Evolutionary conservation across 306 rosid genomes (phyloP).

Genomic region (Medicago arabica): DNA sequence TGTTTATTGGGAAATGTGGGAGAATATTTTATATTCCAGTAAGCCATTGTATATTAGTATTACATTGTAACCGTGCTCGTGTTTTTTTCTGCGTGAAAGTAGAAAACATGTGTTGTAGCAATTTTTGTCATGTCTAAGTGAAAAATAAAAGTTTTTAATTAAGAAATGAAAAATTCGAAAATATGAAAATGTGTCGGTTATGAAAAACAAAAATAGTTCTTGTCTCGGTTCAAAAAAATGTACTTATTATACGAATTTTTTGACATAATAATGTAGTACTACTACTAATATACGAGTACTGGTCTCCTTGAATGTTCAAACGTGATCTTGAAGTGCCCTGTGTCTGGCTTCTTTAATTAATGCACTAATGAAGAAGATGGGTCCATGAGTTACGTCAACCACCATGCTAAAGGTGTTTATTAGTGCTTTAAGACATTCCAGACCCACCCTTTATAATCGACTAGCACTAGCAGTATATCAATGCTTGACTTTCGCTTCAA

Average conservation of each 20-base stretch:
- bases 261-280: too few relatives aligned
- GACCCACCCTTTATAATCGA: not conserved
- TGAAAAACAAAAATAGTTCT: not conserved
- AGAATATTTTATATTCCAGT: not conserved
- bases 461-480: not conserved
- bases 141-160: not conserved
- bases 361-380: conserved; percentile 18
- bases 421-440: conserved; percentile 7
- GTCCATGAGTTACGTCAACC: conserved; percentile 37
- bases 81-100: conserved; percentile 9
- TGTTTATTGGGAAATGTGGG: not conserved
- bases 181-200: not conserved
- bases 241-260: too few relatives aligned
- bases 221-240: too few relatives aligned
- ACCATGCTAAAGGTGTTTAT: not conserved
- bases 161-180: not conserved
- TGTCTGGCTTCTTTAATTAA: not conserved
- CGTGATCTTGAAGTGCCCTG: not conserved
- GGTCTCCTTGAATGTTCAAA: not conserved
- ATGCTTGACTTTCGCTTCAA: conserved; percentile 1
- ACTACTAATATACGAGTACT: not conserved
- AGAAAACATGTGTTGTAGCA: conserved; percentile 14
- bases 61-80: not conserved
- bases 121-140: conserved; percentile 10
- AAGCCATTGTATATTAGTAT: not conserved